A percentile compares a stretch with the other conserved stretches of the same genome.
Evolutionary conservation across 257 asterid genomes (phyloP).

Genomic region (Gentiana dahurica): DNA sequence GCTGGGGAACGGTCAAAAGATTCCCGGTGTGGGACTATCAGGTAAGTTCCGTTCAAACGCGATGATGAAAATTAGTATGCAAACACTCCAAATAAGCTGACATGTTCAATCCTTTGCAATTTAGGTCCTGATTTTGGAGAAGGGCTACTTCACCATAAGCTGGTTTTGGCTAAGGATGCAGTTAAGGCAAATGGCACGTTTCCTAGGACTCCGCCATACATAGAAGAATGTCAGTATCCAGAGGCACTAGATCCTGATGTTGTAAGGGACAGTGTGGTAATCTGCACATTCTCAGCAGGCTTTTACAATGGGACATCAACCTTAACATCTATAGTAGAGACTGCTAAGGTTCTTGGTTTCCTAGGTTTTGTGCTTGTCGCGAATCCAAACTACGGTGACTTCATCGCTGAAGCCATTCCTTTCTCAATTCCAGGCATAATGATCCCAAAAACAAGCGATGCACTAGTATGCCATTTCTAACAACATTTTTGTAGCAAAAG

Average conservation of each 20-base stretch:
- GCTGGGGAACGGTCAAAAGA: conserved; percentile 57
- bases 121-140: conserved; percentile 63
- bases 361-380: conserved; percentile 69
- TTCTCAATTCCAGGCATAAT: conserved; percentile 65
- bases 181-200: conserved; percentile 28
- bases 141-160: conserved; percentile 41
- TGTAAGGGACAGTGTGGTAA: conserved; percentile 58
- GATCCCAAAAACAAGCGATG: conserved; percentile 61
- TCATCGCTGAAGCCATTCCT: conserved; percentile 84
- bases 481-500: too few relatives aligned
- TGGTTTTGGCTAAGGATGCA: conserved; percentile 81
- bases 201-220: conserved; percentile 39
- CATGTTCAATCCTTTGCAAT: not conserved
- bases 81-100: not conserved
- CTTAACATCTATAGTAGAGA: conserved; percentile 43
- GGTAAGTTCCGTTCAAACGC: conserved; percentile 21
- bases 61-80: not conserved
- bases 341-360: conserved; percentile 56
- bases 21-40: conserved; percentile 74
- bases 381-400: conserved; percentile 73
- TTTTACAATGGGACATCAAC: conserved; percentile 57
- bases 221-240: conserved; percentile 75
- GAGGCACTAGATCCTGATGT: conserved; percentile 55
- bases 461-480: conserved; percentile 29
- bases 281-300: conserved; percentile 80